Conservation (phyloP, 2,329 filamentous ascomycete genomes). For the Claviceps africana region DNA sequence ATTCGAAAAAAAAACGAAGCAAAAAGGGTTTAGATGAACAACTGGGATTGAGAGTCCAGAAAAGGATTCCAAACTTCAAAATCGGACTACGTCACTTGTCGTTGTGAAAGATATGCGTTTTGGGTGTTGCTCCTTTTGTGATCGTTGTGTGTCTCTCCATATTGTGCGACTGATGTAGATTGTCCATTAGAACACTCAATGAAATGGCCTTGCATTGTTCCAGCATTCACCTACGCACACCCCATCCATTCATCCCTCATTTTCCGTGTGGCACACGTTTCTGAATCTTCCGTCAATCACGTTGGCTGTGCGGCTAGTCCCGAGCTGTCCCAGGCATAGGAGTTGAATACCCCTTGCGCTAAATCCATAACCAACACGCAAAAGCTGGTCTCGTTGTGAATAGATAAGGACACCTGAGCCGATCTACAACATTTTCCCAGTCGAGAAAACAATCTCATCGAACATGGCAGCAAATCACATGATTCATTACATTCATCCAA, state of each 20-base stretch:
- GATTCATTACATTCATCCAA: constrained; percentile 2
- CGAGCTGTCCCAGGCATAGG: too few species aligned
- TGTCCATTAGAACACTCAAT: background rate
- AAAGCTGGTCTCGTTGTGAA: background rate
- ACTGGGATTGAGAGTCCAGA: constrained; percentile 17
- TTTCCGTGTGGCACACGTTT: too few species aligned
- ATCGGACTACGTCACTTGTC: constrained; percentile 12
- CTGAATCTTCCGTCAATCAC: too few species aligned
- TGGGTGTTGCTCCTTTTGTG: background rate
- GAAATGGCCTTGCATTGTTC: too few species aligned
- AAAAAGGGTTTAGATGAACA: constrained; percentile 22
- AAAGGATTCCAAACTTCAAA: constrained; percentile 11
- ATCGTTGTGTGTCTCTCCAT: background rate
- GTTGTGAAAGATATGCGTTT: background rate
- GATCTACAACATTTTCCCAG: background rate
- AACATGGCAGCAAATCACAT: background rate
- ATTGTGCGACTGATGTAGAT: background rate
- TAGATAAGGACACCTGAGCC: background rate
- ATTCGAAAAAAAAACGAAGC: constrained; percentile 16
- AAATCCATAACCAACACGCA: background rate
- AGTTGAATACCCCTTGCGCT: too few species aligned
- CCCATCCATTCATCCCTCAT: too few species aligned
- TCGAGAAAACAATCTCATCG: background rate
- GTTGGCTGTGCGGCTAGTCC: too few species aligned
- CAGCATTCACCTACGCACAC: too few species aligned